A percentile compares a stretch with the other conserved stretches of the same genome.
phyloP scores from a whole-genome alignment of 1,139 yeast genomes.

The Geotrichum macrosporum region DNA sequence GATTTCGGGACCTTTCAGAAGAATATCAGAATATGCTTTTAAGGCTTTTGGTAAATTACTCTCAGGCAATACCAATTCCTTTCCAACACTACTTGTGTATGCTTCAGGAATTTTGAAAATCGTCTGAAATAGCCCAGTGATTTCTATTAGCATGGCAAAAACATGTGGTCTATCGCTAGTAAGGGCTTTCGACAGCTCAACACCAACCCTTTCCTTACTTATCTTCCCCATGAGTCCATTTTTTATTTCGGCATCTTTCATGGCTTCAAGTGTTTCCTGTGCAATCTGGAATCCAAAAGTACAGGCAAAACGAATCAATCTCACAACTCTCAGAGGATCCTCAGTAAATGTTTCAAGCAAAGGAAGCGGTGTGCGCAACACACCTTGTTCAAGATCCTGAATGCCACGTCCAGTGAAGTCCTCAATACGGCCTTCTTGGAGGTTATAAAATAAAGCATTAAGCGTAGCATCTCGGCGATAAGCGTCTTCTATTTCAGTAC shows the following conservation, averaged over 20 bases:
- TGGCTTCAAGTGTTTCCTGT: conserved; percentile 54
- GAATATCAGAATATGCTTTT: too few relatives aligned
- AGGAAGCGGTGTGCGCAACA: conserved; percentile 80
- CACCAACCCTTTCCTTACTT: conserved; percentile 86
- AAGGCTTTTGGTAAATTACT: too few relatives aligned
- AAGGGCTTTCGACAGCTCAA: conserved; percentile 73
- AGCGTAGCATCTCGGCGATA: conserved; percentile 90
- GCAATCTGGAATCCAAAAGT: conserved; percentile 69
- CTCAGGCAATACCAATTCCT: too few relatives aligned
- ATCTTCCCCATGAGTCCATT: conserved; percentile 64
- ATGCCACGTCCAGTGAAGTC: conserved; percentile 79
- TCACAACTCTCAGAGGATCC: conserved; percentile 84
- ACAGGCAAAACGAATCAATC: conserved; percentile 81
- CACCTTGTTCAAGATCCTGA: conserved; percentile 61
- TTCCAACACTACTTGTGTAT: too few relatives aligned
- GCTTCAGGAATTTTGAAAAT: too few relatives aligned
- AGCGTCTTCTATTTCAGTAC: conserved; percentile 91
- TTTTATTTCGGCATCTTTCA: conserved; percentile 58
- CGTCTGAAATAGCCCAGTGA: conserved; percentile 52
- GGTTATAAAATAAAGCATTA: conserved; percentile 81
- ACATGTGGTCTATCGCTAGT: conserved; percentile 57
- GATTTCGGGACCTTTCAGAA: too few relatives aligned
- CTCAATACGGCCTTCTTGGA: conserved; percentile 63
- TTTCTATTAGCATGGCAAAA: conserved; percentile 58
- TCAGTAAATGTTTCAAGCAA: conserved; percentile 83